phyloP scores from a whole-genome alignment of 345 rosid species.

The Orychophragmus violaceus region DNA sequence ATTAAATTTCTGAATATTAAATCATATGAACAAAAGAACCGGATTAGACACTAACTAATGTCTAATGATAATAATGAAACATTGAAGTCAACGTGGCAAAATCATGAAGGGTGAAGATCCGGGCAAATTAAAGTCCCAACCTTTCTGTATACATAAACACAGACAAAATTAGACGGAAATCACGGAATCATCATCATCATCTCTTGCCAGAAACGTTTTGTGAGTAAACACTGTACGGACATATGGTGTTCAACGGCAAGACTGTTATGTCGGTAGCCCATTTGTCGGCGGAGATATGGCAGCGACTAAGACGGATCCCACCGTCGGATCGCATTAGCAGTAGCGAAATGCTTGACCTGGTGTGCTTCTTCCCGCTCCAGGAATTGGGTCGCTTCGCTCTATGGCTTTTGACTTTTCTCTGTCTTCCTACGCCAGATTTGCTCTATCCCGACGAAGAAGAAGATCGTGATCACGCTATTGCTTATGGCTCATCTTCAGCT shows the following conservation, averaged over 20 bases:
- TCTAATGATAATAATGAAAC: not conserved
- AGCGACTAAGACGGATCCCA: conserved; percentile 37
- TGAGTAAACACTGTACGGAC: not conserved
- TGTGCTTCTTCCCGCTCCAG: conserved; percentile 61
- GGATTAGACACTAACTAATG: not conserved
- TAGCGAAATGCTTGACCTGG: conserved; percentile 55
- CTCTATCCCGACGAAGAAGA: conserved; percentile 23
- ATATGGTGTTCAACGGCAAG: conserved; percentile 60
- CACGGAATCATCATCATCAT: conserved; percentile 2
- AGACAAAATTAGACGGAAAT: not conserved
- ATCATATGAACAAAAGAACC: not conserved
- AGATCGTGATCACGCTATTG: not conserved
- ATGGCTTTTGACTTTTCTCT: conserved; percentile 59
- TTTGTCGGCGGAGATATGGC: conserved; percentile 53
- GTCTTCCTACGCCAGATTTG: conserved; percentile 53
- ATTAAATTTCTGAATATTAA: not conserved
- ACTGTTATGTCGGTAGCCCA: conserved; percentile 44
- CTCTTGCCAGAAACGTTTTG: not conserved
- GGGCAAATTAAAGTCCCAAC: not conserved
- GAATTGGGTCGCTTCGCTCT: conserved; percentile 58
- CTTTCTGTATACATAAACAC: not conserved
- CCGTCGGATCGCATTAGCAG: conserved; percentile 43
- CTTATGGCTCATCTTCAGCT: conserved; percentile 10
- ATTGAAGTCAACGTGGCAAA: conserved; percentile 17
- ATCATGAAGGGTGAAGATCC: not conserved